A percentile compares a stretch with the other conserved stretches of the same genome.
These are phyloP conservation scores for Penicillium frequentans DNA, from an alignment of 2,329 filamentous ascomycete genomes.

Conservation along the genomic window DNA sequence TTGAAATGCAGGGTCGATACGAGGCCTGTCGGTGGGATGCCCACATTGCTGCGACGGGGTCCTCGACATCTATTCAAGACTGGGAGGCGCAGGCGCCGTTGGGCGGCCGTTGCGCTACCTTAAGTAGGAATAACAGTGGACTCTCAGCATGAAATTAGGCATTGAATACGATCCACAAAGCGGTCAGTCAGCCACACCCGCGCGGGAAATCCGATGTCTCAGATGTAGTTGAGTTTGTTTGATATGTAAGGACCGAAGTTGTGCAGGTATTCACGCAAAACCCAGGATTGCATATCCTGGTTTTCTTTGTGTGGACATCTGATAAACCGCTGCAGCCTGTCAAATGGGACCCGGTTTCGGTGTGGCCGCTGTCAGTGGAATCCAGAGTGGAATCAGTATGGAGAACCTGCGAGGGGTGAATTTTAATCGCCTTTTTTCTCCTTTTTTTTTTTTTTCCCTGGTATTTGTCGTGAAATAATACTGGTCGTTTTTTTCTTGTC, in stretches of 20 bases:
- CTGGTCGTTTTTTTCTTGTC: background rate
- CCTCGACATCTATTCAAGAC: constrained; percentile 32
- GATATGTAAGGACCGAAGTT: constrained; percentile 2
- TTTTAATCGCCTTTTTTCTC: background rate
- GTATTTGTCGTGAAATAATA: background rate
- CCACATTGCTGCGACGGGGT: constrained; percentile 30
- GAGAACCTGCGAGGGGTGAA: background rate
- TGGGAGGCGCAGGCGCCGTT: constrained; percentile 8
- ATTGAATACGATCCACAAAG: constrained; percentile 16
- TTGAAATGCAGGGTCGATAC: constrained; percentile 20
- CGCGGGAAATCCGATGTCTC: constrained; percentile 10
- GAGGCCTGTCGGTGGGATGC: constrained; percentile 23
- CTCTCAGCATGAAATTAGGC: constrained; percentile 9
- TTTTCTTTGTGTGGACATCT: constrained; percentile 19
- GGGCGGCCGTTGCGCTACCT: constrained; percentile 12
- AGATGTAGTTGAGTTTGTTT: constrained; percentile 8
- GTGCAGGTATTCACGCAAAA: background rate
- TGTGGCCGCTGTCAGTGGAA: background rate
- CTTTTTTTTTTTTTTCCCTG: background rate
- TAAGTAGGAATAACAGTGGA: constrained; percentile 7
- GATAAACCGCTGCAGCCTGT: constrained; percentile 13
- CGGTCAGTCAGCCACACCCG: constrained; percentile 19
- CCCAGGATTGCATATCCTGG: constrained; percentile 19
- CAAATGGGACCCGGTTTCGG: background rate
- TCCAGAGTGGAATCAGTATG: background rate